Percentiles rank a stretch among this genome's conserved stretches.
Evolutionary conservation across 192 early-diverging fungal species (phyloP).

Genomic region (Podila epigama): DNA sequence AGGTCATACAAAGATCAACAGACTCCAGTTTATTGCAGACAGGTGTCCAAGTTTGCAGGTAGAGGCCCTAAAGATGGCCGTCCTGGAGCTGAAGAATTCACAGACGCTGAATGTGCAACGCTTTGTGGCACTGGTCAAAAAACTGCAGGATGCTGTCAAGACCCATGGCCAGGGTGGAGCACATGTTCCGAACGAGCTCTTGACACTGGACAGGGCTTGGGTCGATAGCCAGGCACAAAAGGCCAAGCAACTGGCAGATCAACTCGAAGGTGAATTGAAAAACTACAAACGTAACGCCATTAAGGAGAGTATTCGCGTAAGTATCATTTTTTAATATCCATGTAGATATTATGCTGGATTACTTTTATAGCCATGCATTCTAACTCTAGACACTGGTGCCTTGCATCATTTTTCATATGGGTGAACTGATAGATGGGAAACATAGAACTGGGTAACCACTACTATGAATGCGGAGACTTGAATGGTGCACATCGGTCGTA

Average conservation of each 20-base stretch:
- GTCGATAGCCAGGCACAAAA: slow-evolving; percentile 56
- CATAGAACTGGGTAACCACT: slow-evolving; percentile 83
- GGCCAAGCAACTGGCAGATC: slow-evolving; percentile 60
- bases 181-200: slow-evolving; percentile 31
- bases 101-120: slow-evolving; percentile 52
- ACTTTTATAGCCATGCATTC: too few species aligned
- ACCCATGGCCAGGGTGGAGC: slow-evolving; percentile 17
- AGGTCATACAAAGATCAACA: slow-evolving; percentile 75
- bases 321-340: neutral
- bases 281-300: slow-evolving; percentile 78
- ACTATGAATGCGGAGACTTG: slow-evolving; percentile 75
- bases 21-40: slow-evolving; percentile 78
- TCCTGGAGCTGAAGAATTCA: slow-evolving; percentile 61
- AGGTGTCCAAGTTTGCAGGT: slow-evolving; percentile 69
- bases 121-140: slow-evolving; percentile 59
- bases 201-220: slow-evolving; percentile 55
- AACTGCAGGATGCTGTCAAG: slow-evolving; percentile 63
- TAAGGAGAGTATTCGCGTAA: slow-evolving; percentile 87
- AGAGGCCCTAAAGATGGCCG: slow-evolving; percentile 71
- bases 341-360: too few species aligned
- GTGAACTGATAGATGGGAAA: slow-evolving; percentile 80
- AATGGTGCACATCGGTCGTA: slow-evolving; percentile 72
- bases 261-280: slow-evolving; percentile 80
- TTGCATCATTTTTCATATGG: neutral
- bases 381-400: neutral